Evolutionary conservation across 306 rosid species (phyloP).

Genomic region (Gastrolobium villosum): DNA sequence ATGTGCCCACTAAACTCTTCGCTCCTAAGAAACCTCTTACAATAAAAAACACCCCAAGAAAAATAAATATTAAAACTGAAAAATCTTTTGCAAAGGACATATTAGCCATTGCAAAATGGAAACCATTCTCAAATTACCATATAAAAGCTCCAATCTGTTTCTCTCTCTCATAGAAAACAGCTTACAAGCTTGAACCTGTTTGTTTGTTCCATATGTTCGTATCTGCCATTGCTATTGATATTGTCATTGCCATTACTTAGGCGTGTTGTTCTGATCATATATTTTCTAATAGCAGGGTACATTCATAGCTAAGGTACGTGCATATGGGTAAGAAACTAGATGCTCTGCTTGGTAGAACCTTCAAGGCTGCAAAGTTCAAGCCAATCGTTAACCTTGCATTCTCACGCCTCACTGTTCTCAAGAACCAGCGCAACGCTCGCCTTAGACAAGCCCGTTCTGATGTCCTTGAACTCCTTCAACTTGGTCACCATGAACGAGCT

Average conservation of each 20-base stretch:
- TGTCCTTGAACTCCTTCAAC: slow-evolving; percentile 78
- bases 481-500: slow-evolving; percentile 79
- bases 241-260: slow-evolving; percentile 4
- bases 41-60: not conserved
- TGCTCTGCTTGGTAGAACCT: slow-evolving; percentile 73
- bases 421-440: slow-evolving; percentile 71
- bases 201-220: slow-evolving; percentile 33
- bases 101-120: slow-evolving; percentile 22
- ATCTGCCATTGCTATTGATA: slow-evolving; percentile 12
- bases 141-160: slow-evolving; percentile 2
- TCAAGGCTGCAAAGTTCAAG: slow-evolving; percentile 69
- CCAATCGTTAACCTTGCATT: slow-evolving; percentile 66
- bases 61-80: not conserved
- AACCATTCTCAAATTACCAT: not conserved
- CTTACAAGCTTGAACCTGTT: slow-evolving; percentile 36
- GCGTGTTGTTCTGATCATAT: slow-evolving; percentile 3
- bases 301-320: slow-evolving; percentile 4
- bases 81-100: not conserved
- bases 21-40: slow-evolving; percentile 21
- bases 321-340: slow-evolving; percentile 81
- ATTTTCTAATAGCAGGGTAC: not conserved
- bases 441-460: slow-evolving; percentile 71
- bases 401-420: slow-evolving; percentile 79
- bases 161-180: slow-evolving; percentile 18
- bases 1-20: slow-evolving; percentile 9